phyloP scores from a whole-genome alignment of 1,284 basidiomycete genomes.

The Microbotryum silenes-acaulis region DNA sequence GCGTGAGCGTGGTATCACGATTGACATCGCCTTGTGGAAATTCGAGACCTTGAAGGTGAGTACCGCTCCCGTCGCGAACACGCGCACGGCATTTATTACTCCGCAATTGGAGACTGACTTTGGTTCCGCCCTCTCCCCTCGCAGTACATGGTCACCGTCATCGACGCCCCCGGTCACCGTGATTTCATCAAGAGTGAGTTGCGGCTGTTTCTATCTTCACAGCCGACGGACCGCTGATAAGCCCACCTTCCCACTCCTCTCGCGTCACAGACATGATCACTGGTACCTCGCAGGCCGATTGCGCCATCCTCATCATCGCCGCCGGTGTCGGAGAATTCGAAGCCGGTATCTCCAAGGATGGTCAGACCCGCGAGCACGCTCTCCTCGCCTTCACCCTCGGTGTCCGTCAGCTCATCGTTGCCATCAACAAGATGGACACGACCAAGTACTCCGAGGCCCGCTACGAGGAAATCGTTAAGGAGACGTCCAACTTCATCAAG shows the following conservation, averaged over 20 bases:
- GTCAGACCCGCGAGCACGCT: conserved; percentile 99
- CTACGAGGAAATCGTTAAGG: conserved; percentile 99
- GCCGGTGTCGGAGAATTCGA: conserved; percentile 99
- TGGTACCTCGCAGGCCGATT: conserved; percentile 99
- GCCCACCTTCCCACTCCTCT: not conserved
- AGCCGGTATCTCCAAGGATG: conserved; percentile 99
- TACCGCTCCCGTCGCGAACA: not conserved
- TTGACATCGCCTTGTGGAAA: conserved; percentile 99
- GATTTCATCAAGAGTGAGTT: conserved; percentile 91
- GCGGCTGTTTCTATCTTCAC: not conserved
- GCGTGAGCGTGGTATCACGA: conserved; percentile 99
- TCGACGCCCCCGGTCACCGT: conserved; percentile 98
- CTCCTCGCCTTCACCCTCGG: conserved; percentile 99
- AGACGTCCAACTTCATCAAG: conserved; percentile 99
- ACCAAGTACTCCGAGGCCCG: conserved; percentile 91
- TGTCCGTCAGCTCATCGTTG: conserved; percentile 99
- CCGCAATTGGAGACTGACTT: conserved; percentile 62
- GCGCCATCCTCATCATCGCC: conserved; percentile 99
- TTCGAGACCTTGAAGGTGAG: conserved; percentile 88
- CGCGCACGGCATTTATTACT: conserved; percentile 35
- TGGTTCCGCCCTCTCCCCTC: conserved; percentile 26
- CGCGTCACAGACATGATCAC: conserved; percentile 79
- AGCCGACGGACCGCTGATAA: conserved; percentile 13
- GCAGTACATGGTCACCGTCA: conserved; percentile 61
- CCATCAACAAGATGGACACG: conserved; percentile 99